Conservation (phyloP, 768 basidiomycete genomes). For the Fomitopsis serialis region DNA sequence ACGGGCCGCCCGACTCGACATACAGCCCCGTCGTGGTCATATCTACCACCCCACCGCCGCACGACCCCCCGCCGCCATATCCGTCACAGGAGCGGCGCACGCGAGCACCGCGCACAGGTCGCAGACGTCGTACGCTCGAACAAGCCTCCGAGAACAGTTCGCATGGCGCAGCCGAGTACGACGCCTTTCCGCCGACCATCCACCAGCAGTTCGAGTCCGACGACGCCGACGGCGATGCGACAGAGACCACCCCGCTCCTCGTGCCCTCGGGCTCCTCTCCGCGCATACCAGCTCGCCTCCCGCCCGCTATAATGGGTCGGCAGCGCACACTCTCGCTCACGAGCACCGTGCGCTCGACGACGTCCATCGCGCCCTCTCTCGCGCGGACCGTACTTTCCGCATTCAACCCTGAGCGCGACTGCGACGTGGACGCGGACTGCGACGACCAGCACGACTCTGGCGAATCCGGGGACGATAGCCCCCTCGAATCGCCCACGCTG, state of each 20-base stretch:
- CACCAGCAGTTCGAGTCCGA: conserved; percentile 9
- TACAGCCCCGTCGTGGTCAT: conserved; percentile 11
- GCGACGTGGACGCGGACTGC: conserved; percentile 34
- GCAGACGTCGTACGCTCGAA: conserved; percentile 26
- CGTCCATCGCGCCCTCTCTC: conserved; percentile 57
- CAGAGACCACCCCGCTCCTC: conserved; percentile 48
- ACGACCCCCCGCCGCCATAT: conserved; percentile 76
- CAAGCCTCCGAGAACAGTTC: conserved; percentile 23
- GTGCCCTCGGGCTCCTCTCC: conserved; percentile 14
- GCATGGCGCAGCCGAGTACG: conserved; percentile 24
- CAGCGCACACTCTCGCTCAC: conserved; percentile 54
- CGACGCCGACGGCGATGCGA: conserved; percentile 23
- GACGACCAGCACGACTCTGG: conserved; percentile 22
- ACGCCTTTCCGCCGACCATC: conserved; percentile 22
- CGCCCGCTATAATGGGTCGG: conserved; percentile 22
- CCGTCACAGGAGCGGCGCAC: conserved; percentile 44
- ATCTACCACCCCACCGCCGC: conserved; percentile 25
- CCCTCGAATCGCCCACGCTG: conserved; percentile 9
- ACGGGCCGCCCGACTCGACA: not conserved
- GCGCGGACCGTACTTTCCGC: conserved; percentile 66
- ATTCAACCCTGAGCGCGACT: conserved; percentile 49
- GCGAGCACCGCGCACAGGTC: conserved; percentile 26
- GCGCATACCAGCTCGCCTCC: conserved; percentile 7
- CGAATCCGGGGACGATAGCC: conserved; percentile 15
- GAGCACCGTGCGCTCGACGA: conserved; percentile 40